A percentile compares a stretch with the other conserved stretches of the same genome.
phyloP scores from a whole-genome alignment of 2,329 filamentous ascomycete species.

The Fusarium mangiferae region DNA sequence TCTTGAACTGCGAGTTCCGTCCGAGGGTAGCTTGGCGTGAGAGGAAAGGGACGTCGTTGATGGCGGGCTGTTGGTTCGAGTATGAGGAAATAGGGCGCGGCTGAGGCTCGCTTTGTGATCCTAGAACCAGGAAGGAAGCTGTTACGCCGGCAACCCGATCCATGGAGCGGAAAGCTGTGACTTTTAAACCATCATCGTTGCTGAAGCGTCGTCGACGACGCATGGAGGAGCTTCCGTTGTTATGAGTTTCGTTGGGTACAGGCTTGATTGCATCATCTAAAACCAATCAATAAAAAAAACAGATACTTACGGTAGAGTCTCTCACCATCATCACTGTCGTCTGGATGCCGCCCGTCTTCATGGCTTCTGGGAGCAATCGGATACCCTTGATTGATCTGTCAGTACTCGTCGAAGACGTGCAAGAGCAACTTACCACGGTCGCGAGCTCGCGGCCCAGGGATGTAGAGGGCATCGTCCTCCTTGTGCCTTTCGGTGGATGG shows the following conservation, averaged over 20 bases:
- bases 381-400: not conserved
- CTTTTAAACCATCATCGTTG: not conserved
- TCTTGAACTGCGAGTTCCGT: slow-evolving; percentile 55
- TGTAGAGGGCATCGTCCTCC: not conserved
- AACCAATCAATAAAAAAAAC: rapidly evolving
- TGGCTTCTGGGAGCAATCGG: not conserved
- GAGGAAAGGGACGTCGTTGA: slow-evolving; percentile 1
- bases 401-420: not conserved
- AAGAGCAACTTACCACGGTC: not conserved
- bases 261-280: not conserved
- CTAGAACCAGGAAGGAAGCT: not conserved
- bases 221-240: not conserved
- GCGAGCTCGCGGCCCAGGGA: not conserved
- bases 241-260: rapidly evolving
- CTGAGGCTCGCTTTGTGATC: not conserved
- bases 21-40: slow-evolving; percentile 10
- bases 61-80: not conserved
- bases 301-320: rapidly evolving
- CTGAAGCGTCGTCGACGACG: not conserved
- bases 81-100: not conserved
- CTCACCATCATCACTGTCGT: not conserved
- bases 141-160: slow-evolving; percentile 1
- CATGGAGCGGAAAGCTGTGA: not conserved
- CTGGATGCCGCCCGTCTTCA: not conserved
- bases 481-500: not conserved